Evolutionary conservation across 1,284 basidiomycete species (phyloP).

Genomic region (Trametes pubescens): DNA sequence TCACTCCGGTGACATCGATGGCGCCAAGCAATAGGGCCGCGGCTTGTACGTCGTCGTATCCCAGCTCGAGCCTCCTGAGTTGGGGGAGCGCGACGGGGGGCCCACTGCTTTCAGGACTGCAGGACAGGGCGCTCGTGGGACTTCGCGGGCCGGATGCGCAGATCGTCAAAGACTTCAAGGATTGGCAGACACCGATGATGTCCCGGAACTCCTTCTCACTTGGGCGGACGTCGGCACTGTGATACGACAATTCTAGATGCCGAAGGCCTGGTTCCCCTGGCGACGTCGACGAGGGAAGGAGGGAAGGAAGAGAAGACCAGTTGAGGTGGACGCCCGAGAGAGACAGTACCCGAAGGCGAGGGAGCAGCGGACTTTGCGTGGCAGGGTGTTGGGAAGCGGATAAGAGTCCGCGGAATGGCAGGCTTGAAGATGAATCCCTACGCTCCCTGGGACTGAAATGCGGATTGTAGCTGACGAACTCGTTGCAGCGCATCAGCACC

Average conservation of each 20-base stretch:
- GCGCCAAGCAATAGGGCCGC: slow-evolving; percentile 23
- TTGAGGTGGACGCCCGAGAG: slow-evolving; percentile 37
- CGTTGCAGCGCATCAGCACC: slow-evolving; percentile 63
- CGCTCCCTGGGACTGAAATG: slow-evolving; percentile 52
- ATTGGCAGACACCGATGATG: slow-evolving; percentile 23
- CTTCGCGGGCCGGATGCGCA: slow-evolving; percentile 28
- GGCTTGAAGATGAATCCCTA: slow-evolving; percentile 46
- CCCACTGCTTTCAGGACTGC: not conserved
- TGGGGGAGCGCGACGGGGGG: slow-evolving; percentile 27
- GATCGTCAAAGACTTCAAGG: slow-evolving; percentile 27
- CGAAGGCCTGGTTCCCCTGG: slow-evolving; percentile 18
- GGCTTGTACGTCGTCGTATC: slow-evolving; percentile 31
- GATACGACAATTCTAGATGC: slow-evolving; percentile 35
- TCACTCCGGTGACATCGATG: slow-evolving; percentile 25
- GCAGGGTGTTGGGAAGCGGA: not conserved
- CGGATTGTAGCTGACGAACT: slow-evolving; percentile 54
- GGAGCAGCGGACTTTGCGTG: slow-evolving; percentile 22
- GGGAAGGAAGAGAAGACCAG: slow-evolving; percentile 32
- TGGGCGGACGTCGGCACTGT: slow-evolving; percentile 33
- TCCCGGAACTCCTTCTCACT: slow-evolving; percentile 24
- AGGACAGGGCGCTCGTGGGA: slow-evolving; percentile 2
- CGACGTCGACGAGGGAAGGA: slow-evolving; percentile 19
- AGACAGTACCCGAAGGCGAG: slow-evolving; percentile 30
- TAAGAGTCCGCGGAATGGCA: slow-evolving; percentile 41
- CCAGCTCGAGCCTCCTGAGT: slow-evolving; percentile 29